These are phyloP conservation scores for Colletotrichum eleusines DNA, from an alignment of 2,329 filamentous ascomycete species.

Conservation along the genomic window DNA sequence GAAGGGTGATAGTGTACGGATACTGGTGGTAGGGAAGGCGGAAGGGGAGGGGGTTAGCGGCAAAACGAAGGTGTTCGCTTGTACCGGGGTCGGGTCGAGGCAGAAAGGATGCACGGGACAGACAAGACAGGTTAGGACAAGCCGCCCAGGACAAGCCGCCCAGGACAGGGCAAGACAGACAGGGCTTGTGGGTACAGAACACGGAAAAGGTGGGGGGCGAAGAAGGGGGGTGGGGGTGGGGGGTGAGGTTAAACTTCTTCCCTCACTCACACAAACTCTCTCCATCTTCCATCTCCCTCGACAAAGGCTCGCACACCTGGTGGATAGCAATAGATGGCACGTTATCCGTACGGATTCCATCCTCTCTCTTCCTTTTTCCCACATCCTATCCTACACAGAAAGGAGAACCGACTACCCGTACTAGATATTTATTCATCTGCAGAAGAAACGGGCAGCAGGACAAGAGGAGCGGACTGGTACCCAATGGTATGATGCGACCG, in stretches of 20 bases:
- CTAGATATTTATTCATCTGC: no score
- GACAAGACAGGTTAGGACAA: constrained; percentile 27
- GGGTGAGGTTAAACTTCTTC: constrained; percentile 22
- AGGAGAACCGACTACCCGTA: background rate
- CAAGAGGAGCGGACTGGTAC: background rate
- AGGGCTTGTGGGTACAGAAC: constrained; percentile 29
- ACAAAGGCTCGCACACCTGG: background rate
- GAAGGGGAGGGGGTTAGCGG: constrained; percentile 9
- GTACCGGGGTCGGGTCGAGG: constrained; percentile 13
- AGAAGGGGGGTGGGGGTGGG: background rate
- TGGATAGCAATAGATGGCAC: background rate
- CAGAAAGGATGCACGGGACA: background rate
- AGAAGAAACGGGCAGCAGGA: background rate
- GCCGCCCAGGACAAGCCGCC: constrained; percentile 38
- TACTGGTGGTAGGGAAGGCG: background rate
- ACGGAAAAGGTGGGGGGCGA: no score
- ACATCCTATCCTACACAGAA: background rate
- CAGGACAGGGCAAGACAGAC: constrained; percentile 39
- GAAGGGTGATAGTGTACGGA: background rate
- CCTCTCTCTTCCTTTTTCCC: background rate
- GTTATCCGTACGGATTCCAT: background rate
- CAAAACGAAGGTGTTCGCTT: constrained; percentile 25
- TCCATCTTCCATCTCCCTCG: background rate
- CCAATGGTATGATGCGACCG: background rate
- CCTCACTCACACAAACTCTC: background rate